Evolutionary conservation across 2,329 filamentous ascomycete genomes (phyloP).

Genomic region (Penicillium palitans): DNA sequence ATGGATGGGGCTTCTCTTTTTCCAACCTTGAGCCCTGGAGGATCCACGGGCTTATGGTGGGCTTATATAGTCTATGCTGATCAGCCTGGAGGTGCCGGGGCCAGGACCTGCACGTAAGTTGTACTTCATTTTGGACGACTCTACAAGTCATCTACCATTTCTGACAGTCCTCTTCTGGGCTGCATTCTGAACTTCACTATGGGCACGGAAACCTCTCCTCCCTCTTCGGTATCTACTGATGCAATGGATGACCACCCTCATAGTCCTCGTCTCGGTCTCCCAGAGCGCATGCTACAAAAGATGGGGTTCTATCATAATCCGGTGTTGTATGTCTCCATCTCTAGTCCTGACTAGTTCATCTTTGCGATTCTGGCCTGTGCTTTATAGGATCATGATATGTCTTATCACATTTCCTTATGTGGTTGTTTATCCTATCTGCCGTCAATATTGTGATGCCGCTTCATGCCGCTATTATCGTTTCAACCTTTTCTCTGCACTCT

Average conservation of each 20-base stretch:
- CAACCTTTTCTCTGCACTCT: not conserved
- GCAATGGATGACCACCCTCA: not conserved
- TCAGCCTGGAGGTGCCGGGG: not conserved
- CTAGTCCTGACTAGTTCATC: no score
- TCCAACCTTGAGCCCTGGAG: not conserved
- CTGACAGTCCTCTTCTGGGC: no score
- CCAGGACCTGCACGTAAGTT: no score
- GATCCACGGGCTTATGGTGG: not conserved
- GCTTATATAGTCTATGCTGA: not conserved
- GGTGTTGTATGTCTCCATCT: not conserved
- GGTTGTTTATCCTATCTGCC: not conserved
- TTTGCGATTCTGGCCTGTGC: not conserved
- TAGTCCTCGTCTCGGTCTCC: not conserved
- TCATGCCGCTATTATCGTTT: not conserved
- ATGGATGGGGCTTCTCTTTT: not conserved
- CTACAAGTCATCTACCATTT: no score
- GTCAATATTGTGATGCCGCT: not conserved
- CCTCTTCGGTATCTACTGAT: not conserved
- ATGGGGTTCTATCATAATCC: not conserved
- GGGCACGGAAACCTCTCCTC: not conserved
- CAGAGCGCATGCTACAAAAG: not conserved
- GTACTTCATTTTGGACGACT: not conserved
- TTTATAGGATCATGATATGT: not conserved
- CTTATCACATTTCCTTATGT: not conserved
- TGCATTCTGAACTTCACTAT: not conserved